Evolutionary conservation across 192 early-diverging fungal genomes (phyloP), one percentile per base, ranked within the genome.

Genomic region (Backusella macrospora): DNA sequence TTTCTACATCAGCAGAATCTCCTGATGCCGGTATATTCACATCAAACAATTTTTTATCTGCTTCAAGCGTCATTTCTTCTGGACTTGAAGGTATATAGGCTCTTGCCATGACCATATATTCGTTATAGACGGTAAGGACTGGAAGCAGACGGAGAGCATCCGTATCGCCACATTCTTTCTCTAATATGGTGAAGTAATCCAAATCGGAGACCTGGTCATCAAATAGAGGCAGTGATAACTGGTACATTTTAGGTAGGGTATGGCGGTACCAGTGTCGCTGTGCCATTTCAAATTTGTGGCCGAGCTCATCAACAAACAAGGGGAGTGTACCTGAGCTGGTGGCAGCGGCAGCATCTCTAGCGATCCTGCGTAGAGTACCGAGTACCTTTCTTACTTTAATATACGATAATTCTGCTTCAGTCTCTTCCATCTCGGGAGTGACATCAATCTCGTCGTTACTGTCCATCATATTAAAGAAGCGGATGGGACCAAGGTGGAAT

Each of bases 191-290:
- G 0, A 73, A 46, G n/a, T 66, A 46, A 14, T 45, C 59, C 9
- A 65, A 23, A 34, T 73, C 63, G 37, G 44, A 40, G 34, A 65
- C 9, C 10, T 34, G 34, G 43, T 73, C 72, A 21, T 73, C 63
- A 66, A 73, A 73, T 8, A 73, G 63, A 0, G 72, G 63, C 21
- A 73, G 23, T 0, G 40, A 8, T 4, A 73, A 8, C 0, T 65
- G 72, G 16, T 65, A 65, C 7, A 52, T 45, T n/a, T 64, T 37
- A 3, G 72, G 72, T 14, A 73, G 37, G 5, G 34, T 39, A n/a
- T 66, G 44, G 0, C 64, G 15, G 38, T 73, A 73, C 72, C 72
- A 73, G 48, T 73, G 63, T 2, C 72, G 45, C 34, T 65, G 48
- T 10, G 65, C 39, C 65, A 66, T 66, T n/a, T 66, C 65, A 21